A percentile compares a stretch with the other conserved stretches of the same genome.
These are phyloP conservation scores for Suillus bovinus DNA, from an alignment of 768 basidiomycete species.

Conservation along the genomic window DNA sequence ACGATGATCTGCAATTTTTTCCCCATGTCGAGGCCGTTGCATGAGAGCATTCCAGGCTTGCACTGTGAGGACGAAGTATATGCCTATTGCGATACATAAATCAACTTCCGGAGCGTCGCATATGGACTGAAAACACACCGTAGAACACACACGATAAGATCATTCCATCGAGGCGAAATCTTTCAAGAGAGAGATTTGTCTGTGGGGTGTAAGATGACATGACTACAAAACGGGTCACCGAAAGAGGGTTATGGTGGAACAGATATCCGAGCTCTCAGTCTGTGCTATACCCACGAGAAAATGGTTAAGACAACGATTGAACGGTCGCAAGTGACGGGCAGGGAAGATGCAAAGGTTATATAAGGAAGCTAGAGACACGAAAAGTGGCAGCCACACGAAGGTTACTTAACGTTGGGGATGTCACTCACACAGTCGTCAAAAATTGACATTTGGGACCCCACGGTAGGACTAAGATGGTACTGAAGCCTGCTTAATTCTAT, in stretches of 20 bases:
- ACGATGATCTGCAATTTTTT: not conserved
- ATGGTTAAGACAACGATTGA: not conserved
- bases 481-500: not conserved
- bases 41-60: conserved; percentile 2
- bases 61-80: conserved; percentile 7
- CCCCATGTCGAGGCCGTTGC: not conserved
- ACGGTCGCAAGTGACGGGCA: not conserved
- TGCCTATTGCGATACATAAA: conserved; percentile 14
- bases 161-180: no score
- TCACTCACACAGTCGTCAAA: conserved; percentile 3
- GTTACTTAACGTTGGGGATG: not conserved
- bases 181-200: no score
- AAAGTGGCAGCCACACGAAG: not conserved
- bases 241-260: no score
- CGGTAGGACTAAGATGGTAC: not conserved
- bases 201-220: conserved; percentile 24
- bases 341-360: not conserved
- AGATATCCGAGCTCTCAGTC: not conserved
- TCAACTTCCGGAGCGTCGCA: not conserved
- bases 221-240: not conserved
- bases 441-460: not conserved
- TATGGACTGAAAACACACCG: no score
- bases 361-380: not conserved
- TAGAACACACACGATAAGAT: no score
- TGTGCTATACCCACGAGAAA: not conserved